Evolutionary conservation across 163 green algal species (phyloP).

Genomic region (Volvox carteri): DNA sequence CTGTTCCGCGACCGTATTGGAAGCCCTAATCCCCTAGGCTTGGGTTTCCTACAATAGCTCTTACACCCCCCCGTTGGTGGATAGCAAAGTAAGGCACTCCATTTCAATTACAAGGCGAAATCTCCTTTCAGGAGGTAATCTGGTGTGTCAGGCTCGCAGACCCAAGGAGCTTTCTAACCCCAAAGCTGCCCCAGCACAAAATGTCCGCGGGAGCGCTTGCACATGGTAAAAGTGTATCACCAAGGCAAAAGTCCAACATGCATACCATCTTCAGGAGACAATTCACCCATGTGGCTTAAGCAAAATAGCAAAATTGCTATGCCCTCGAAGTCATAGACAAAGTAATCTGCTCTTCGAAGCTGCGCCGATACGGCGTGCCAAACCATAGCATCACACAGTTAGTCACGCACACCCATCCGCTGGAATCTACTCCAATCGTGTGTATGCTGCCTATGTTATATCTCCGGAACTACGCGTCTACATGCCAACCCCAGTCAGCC

Average conservation of each 20-base stretch:
- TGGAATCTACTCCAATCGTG: background rate
- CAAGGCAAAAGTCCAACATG: background rate
- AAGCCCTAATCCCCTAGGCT: too few relatives aligned
- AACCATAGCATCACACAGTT: too few relatives aligned
- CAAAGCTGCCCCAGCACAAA: background rate
- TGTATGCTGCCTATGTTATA: background rate
- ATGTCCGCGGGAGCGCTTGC: background rate
- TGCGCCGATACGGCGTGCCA: too few relatives aligned
- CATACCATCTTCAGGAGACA: background rate
- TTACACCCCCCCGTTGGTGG: too few relatives aligned
- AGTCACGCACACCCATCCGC: too few relatives aligned
- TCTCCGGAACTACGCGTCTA: too few relatives aligned
- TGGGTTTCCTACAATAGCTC: too few relatives aligned
- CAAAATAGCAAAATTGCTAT: constrained; percentile 4
- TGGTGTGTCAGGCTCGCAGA: background rate
- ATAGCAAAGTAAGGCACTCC: too few relatives aligned
- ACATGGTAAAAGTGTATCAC: background rate
- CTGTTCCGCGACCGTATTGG: too few relatives aligned
- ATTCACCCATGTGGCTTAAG: background rate
- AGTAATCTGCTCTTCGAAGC: constrained; percentile 16
- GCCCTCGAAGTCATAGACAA: background rate
- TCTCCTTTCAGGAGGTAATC: background rate
- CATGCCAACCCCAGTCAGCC: background rate
- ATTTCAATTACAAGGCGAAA: background rate
- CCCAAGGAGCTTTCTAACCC: background rate